phyloP scores from a whole-genome alignment of 805 yeast species.

The Starmerella floricola region DNA sequence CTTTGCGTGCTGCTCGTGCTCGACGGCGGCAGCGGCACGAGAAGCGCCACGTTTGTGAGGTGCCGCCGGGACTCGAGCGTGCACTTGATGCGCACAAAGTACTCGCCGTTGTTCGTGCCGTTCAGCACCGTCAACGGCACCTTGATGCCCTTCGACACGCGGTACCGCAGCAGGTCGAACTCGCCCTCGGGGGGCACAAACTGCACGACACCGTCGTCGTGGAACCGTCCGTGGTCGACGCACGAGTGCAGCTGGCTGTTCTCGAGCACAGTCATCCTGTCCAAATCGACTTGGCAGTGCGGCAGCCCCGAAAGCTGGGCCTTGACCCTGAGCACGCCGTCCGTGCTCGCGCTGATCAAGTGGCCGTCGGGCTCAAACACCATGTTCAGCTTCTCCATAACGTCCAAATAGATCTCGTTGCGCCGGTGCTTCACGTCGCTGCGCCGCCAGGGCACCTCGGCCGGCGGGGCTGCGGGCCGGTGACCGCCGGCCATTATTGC shows the following conservation, averaged over 20 bases:
- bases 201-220: slow-evolving; percentile 48
- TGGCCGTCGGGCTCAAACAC: slow-evolving; percentile 49
- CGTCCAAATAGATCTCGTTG: slow-evolving; percentile 67
- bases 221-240: slow-evolving; percentile 60
- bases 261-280: slow-evolving; percentile 44
- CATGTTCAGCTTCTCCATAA: slow-evolving; percentile 61
- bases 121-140: slow-evolving; percentile 55
- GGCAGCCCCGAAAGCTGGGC: slow-evolving; percentile 75
- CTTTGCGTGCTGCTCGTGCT: slow-evolving; percentile 10
- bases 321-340: slow-evolving; percentile 61
- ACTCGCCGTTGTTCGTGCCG: slow-evolving; percentile 38
- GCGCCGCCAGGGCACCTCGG: slow-evolving; percentile 50
- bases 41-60: slow-evolving; percentile 42
- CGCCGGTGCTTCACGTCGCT: slow-evolving; percentile 62
- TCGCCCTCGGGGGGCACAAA: slow-evolving; percentile 84
- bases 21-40: slow-evolving; percentile 42
- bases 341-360: slow-evolving; percentile 56
- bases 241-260: slow-evolving; percentile 83
- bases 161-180: slow-evolving; percentile 70
- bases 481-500: not conserved
- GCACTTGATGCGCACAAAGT: slow-evolving; percentile 10
- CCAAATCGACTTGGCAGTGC: slow-evolving; percentile 65
- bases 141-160: slow-evolving; percentile 41
- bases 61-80: slow-evolving; percentile 10
- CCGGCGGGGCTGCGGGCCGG: slow-evolving; percentile 5